These are phyloP conservation scores for Naganishia cerealis DNA, from an alignment of 1,284 basidiomycete species.

Conservation along the genomic window DNA sequence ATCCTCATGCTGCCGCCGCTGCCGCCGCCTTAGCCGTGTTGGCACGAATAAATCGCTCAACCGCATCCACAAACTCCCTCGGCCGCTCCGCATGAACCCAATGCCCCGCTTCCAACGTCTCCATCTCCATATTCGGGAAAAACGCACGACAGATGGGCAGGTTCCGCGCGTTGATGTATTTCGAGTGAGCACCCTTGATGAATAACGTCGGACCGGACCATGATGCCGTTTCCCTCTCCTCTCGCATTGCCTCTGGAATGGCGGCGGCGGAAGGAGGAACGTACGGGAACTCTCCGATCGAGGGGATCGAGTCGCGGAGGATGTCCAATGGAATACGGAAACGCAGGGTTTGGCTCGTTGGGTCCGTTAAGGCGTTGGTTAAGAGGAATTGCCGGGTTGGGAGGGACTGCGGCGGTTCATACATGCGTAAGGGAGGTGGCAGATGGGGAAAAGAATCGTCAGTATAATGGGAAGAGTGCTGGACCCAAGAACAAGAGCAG, in stretches of 20 bases:
- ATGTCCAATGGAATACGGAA: slow-evolving; percentile 59
- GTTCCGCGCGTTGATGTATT: slow-evolving; percentile 59
- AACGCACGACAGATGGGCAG: slow-evolving; percentile 56
- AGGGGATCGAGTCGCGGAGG: slow-evolving; percentile 53
- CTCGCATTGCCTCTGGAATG: neutral
- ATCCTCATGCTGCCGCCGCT: too few relatives aligned
- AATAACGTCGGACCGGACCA: slow-evolving; percentile 59
- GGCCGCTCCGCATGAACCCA: slow-evolving; percentile 56
- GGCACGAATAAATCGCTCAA: slow-evolving; percentile 43
- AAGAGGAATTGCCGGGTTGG: slow-evolving; percentile 60
- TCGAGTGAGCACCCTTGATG: slow-evolving; percentile 58
- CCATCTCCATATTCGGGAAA: slow-evolving; percentile 57
- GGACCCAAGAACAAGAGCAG: slow-evolving; percentile 34
- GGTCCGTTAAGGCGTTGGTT: slow-evolving; percentile 57
- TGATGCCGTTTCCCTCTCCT: slow-evolving; percentile 31
- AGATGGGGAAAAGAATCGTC: neutral
- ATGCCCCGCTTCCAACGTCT: slow-evolving; percentile 51
- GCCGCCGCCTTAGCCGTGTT: neutral
- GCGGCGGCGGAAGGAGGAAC: slow-evolving; percentile 31
- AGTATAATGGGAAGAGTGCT: neutral
- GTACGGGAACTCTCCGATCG: slow-evolving; percentile 61
- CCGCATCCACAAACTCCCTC: slow-evolving; percentile 45
- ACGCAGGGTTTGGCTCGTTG: slow-evolving; percentile 41
- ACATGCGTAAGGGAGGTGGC: neutral
- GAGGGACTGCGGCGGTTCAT: slow-evolving; percentile 46